A percentile compares a stretch with the other conserved stretches of the same genome.
Conservation (phyloP, 1,284 basidiomycete genomes). For the Phellinidium pouzarii region DNA sequence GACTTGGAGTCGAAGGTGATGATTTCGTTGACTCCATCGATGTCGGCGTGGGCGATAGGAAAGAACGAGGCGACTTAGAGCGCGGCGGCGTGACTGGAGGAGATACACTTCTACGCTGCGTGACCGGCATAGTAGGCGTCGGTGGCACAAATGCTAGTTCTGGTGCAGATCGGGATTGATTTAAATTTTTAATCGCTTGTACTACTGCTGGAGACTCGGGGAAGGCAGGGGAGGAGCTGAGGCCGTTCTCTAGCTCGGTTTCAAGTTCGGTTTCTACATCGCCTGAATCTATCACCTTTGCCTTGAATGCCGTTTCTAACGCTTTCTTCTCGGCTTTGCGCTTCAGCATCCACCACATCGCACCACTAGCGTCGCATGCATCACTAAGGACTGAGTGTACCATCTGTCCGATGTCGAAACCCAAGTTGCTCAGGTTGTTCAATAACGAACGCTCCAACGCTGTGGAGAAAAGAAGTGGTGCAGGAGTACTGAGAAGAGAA, state of each 20-base stretch:
- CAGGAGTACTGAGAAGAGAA: constrained; percentile 59
- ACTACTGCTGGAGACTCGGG: constrained; percentile 22
- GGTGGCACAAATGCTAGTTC: constrained; percentile 66
- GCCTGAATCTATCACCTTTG: constrained; percentile 21
- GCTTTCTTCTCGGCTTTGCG: constrained; percentile 67
- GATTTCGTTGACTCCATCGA: constrained; percentile 45
- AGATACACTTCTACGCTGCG: constrained; percentile 16
- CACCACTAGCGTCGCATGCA: constrained; percentile 89
- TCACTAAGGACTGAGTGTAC: constrained; percentile 87
- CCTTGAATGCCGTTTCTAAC: constrained; percentile 35
- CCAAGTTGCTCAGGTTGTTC: constrained; percentile 68
- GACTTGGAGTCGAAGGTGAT: constrained; percentile 57
- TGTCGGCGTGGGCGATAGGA: constrained; percentile 59
- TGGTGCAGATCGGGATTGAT: constrained; percentile 35
- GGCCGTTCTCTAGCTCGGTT: constrained; percentile 11
- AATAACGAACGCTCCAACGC: constrained; percentile 77
- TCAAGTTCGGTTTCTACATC: constrained; percentile 23
- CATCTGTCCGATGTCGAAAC: constrained; percentile 92
- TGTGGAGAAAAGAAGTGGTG: constrained; percentile 82
- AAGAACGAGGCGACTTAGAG: constrained; percentile 39
- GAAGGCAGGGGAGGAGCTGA: background rate
- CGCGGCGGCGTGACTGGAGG: constrained; percentile 42
- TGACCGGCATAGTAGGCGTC: constrained; percentile 52
- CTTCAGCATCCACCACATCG: constrained; percentile 95
- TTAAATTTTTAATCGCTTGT: constrained; percentile 21